Evolutionary conservation across 768 basidiomycete species (phyloP), one percentile per base, ranked within the genome.

Genomic region (Boletellus emodensis): DNA sequence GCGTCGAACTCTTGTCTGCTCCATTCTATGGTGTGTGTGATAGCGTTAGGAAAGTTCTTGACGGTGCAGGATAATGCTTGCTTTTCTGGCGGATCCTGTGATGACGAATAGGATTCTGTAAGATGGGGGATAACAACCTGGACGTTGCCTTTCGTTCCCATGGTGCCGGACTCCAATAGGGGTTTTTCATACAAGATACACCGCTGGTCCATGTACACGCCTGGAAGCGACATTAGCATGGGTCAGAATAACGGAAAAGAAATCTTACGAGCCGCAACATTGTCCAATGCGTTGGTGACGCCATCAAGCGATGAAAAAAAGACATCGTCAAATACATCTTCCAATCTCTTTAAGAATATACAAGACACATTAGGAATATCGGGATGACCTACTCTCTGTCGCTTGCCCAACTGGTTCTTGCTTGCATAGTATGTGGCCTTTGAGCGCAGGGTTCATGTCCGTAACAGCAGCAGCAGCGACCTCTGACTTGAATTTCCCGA

Each of bases 21-120:
- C 96, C 96, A 99, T 91, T 97, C 93, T 52, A 99, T 99, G 7
- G 94, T 96, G 71, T 99, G 96, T 58, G 91, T 87, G 61, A 98
- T 98, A 22, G 88, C 87, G 66, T 99, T 94, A 10, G 96, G 96
- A 81, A 98, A 99, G 71, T 91, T 97, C 75, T 97, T 98, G 67
- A 98, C 87, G 1, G 96, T 99, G 69, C 96, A 99, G 22, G 90
- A 90, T 20, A 96, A 90, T 2, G 94, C 85, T 64, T 94, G 88
- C 71, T 96, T 98, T 73, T 99, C 96, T 9, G 96, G 96, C 40
- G 96, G 96, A 66, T 99, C 96, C 71, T 98, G 96, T 13, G 94
- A 97, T 9, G 94, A 95, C 13, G 90, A 86, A 69, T 99, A 99
- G 15, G 92, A 95, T 70, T 99, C 96, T 13, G 95, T 96, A 36